phyloP scores from a whole-genome alignment of 2,329 filamentous ascomycete genomes.

The Didymella arachidicola region DNA sequence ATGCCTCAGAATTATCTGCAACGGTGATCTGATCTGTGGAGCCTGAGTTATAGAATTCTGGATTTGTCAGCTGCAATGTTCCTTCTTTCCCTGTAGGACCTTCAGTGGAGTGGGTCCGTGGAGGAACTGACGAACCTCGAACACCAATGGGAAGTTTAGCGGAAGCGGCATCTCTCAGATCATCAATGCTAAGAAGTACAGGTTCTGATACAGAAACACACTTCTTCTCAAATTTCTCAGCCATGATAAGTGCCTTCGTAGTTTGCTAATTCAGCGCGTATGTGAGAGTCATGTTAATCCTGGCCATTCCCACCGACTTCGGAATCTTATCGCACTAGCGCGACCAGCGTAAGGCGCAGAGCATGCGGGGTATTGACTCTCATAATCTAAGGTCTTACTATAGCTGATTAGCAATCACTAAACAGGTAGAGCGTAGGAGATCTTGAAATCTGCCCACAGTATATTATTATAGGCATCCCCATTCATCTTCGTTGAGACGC shows the following conservation, averaged over 20 bases:
- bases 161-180: constrained; percentile 43
- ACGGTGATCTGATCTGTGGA: constrained; percentile 58
- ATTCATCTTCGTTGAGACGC: neutral
- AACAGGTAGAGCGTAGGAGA: neutral
- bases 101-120: neutral
- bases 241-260: neutral
- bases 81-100: neutral
- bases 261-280: neutral
- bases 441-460: neutral
- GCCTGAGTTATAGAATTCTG: constrained; percentile 66
- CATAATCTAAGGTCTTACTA: neutral
- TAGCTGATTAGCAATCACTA: neutral
- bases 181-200: constrained; percentile 47
- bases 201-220: neutral
- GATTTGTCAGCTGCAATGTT: neutral
- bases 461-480: neutral
- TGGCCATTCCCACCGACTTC: neutral
- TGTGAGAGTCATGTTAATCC: neutral
- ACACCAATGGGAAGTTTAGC: constrained; percentile 23
- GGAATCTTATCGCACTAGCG: neutral
- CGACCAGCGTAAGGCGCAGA: constrained; percentile 3
- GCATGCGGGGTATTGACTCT: constrained; percentile 7
- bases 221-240: constrained; percentile 4
- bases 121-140: constrained; percentile 12
- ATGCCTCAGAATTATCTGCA: neutral